Percentiles rank a stretch among this genome's conserved stretches.
Conservation (phyloP, 768 basidiomycete species). For the Crepidotus variabilis region DNA sequence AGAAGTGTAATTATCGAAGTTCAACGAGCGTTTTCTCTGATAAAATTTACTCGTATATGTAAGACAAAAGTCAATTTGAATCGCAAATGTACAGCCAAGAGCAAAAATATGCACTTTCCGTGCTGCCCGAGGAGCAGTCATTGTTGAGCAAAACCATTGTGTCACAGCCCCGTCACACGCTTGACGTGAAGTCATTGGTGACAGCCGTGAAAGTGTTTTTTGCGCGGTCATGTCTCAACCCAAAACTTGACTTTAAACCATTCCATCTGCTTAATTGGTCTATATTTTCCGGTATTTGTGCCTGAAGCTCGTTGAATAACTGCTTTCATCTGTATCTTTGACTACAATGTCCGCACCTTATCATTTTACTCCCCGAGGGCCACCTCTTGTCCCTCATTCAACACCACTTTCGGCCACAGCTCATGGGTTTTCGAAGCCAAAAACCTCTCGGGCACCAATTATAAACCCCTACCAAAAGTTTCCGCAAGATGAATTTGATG, state of each 20-base stretch:
- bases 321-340: background rate
- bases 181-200: background rate
- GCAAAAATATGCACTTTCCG: too few species aligned
- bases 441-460: slow-evolving; percentile 38
- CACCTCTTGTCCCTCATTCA: background rate
- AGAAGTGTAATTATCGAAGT: too few species aligned
- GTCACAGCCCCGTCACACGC: background rate
- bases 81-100: too few species aligned
- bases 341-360: background rate
- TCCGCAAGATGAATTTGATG: slow-evolving; percentile 62
- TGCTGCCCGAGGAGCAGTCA: background rate
- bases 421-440: slow-evolving; percentile 1
- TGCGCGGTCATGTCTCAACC: background rate
- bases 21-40: too few species aligned
- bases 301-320: background rate
- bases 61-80: too few species aligned
- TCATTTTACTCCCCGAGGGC: background rate
- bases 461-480: slow-evolving; percentile 75
- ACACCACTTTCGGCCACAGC: background rate
- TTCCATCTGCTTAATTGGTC: background rate
- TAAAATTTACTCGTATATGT: too few species aligned
- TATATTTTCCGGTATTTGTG: background rate
- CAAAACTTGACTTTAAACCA: background rate
- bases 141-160: background rate
- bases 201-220: background rate